Percentiles rank a stretch among this genome's conserved stretches.
Evolutionary conservation across 2,329 filamentous ascomycete genomes (phyloP).

Genomic region (Dactylonectria macrodidyma): DNA sequence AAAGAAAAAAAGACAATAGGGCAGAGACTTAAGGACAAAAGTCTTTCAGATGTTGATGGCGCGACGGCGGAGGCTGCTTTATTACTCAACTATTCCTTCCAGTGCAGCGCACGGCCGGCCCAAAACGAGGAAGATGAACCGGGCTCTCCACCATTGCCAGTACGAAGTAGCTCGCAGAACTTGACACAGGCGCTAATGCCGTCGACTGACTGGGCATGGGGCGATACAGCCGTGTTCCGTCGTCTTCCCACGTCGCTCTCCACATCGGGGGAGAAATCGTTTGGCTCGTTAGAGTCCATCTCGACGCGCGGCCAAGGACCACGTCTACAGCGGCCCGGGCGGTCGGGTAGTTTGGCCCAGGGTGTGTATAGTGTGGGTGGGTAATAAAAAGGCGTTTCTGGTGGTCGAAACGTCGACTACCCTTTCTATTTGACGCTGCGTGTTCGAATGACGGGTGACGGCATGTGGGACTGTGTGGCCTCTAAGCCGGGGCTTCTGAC

Average conservation of each 20-base stretch:
- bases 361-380: neutral
- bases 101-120: neutral
- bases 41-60: neutral
- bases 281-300: conserved; percentile 3
- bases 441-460: neutral
- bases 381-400: neutral
- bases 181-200: neutral
- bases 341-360: neutral
- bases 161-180: neutral
- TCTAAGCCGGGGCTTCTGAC: neutral
- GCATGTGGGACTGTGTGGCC: neutral
- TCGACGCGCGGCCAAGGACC: conserved; percentile 22
- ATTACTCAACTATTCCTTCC: neutral
- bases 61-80: neutral
- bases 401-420: neutral
- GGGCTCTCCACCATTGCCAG: neutral
- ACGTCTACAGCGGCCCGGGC: neutral
- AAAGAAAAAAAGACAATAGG: neutral
- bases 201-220: neutral
- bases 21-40: neutral
- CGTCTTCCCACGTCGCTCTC: conserved; percentile 14
- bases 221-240: neutral
- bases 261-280: conserved; percentile 9
- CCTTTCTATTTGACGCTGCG: neutral
- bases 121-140: neutral